Conservation (phyloP, 108 stramenopile species). For the Pseudonitzschia multistriata region DNA sequence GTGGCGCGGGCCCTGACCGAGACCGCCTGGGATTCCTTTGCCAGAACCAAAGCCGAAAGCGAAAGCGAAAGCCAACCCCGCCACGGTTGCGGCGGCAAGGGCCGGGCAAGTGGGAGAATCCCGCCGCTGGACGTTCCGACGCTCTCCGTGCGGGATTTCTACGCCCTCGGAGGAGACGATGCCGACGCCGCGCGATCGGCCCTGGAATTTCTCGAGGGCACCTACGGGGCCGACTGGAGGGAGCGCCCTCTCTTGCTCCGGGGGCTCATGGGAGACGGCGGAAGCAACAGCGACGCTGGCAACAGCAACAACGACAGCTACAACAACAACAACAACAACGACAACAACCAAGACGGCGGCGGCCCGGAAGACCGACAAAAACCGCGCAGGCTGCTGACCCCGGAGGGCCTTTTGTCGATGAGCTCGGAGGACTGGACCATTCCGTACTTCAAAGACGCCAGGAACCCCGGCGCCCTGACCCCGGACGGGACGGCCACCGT, state of each 20-base stretch:
- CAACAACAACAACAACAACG: neutral
- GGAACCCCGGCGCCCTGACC: conserved; percentile 42
- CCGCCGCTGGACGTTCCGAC: conserved; percentile 27
- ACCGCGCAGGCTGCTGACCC: too few relatives aligned
- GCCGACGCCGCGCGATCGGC: neutral
- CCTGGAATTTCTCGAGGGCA: conserved; percentile 17
- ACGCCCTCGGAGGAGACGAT: too few relatives aligned
- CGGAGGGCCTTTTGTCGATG: conserved; percentile 50
- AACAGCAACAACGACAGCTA: conserved; percentile 9
- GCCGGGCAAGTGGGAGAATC: too few relatives aligned
- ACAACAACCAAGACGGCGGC: neutral
- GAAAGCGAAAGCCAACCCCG: neutral
- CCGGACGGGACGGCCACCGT: conserved; percentile 50
- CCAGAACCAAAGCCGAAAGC: neutral
- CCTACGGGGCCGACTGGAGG: conserved; percentile 46
- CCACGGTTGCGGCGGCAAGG: neutral
- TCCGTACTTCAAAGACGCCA: conserved; percentile 69
- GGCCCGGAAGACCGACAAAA: too few relatives aligned
- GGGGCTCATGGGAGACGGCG: conserved; percentile 1
- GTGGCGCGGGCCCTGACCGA: neutral
- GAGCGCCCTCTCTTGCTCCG: conserved; percentile 39
- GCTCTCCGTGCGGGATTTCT: conserved; percentile 22
- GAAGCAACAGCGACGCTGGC: neutral
- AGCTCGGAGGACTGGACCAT: conserved; percentile 22
- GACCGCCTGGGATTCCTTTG: conserved; percentile 10